Percentiles rank a stretch among this genome's conserved stretches.
These are phyloP conservation scores for Gilbertella persicaria DNA, from an alignment of 371 early-diverging fungal species.

Conservation along the genomic window DNA sequence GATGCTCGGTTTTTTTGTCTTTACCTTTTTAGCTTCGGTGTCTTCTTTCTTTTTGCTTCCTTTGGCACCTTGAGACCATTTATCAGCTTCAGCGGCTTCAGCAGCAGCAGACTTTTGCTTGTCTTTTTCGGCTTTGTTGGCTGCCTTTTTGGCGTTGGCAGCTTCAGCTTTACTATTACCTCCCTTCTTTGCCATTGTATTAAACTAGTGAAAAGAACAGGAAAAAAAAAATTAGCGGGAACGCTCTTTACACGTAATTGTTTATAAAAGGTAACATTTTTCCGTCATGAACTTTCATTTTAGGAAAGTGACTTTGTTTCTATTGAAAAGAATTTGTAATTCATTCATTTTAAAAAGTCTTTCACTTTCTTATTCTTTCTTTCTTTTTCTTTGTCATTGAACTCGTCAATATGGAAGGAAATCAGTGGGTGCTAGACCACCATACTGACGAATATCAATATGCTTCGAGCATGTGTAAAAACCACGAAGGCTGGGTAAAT, in stretches of 20 bases:
- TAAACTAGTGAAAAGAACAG: background rate
- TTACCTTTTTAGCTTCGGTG: conserved; percentile 67
- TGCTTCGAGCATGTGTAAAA: conserved; percentile 26
- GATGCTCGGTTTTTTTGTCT: background rate
- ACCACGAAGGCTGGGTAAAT: conserved; percentile 50
- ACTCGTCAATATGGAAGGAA: conserved; percentile 8
- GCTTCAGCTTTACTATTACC: conserved; percentile 57
- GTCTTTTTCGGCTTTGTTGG: conserved; percentile 63
- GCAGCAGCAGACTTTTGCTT: conserved; percentile 50
- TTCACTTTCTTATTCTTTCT: background rate
- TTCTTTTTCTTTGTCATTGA: background rate
- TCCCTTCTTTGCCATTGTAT: conserved; percentile 45
- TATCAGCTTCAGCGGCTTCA: conserved; percentile 60
- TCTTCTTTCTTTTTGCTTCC: conserved; percentile 67
- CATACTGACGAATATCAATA: conserved; percentile 8
- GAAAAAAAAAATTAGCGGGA: conserved; percentile 6
- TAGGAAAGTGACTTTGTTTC: no score
- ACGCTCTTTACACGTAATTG: no score
- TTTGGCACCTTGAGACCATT: conserved; percentile 80
- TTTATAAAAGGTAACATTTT: no score
- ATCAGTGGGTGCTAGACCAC: conserved; percentile 17
- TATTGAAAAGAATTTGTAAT: no score
- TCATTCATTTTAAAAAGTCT: no score
- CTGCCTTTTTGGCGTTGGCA: conserved; percentile 77
- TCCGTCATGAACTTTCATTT: no score